phyloP scores from a whole-genome alignment of 2,329 filamentous ascomycete genomes.

The Dactylellina drechsleri region DNA sequence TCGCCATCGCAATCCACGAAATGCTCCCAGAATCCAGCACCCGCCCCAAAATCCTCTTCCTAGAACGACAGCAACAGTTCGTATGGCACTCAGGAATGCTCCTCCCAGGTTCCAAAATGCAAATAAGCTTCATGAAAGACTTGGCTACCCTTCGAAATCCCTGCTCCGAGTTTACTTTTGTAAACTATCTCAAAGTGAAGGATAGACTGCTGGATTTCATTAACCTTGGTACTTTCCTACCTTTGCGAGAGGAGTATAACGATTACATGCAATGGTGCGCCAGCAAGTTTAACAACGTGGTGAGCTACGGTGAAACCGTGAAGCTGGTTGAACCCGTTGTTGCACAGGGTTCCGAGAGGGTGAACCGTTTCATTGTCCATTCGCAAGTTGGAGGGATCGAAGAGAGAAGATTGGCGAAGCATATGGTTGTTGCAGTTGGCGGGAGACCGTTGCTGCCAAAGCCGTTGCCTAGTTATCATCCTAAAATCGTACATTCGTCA shows the following conservation, averaged over 20 bases:
- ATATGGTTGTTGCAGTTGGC: constrained; percentile 73
- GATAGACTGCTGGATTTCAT: constrained; percentile 87
- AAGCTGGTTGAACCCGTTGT: constrained; percentile 73
- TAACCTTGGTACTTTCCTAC: constrained; percentile 88
- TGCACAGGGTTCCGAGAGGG: constrained; percentile 59
- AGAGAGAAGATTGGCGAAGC: constrained; percentile 63
- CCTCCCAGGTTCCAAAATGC: constrained; percentile 91
- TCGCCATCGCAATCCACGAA: constrained; percentile 90
- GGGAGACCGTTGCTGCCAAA: constrained; percentile 76
- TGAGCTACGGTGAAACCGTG: constrained; percentile 82
- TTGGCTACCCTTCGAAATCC: constrained; percentile 89
- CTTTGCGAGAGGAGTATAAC: constrained; percentile 87
- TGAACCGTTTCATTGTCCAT: constrained; percentile 59
- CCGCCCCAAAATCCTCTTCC: constrained; percentile 79
- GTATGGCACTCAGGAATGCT: constrained; percentile 97
- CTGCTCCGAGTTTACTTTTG: constrained; percentile 89
- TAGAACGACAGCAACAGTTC: constrained; percentile 85
- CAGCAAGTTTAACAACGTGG: constrained; percentile 76
- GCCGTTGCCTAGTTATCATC: constrained; percentile 71
- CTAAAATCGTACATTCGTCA: constrained; percentile 82
- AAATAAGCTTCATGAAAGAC: constrained; percentile 97
- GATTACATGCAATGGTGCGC: constrained; percentile 97
- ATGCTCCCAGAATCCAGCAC: constrained; percentile 66
- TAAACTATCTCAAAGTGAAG: constrained; percentile 89
- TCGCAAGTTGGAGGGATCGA: constrained; percentile 60